Evolutionary conservation across 306 rosid genomes (phyloP), one percentile per base, ranked within the genome.

Genomic region (Vachellia pachyceras): DNA sequence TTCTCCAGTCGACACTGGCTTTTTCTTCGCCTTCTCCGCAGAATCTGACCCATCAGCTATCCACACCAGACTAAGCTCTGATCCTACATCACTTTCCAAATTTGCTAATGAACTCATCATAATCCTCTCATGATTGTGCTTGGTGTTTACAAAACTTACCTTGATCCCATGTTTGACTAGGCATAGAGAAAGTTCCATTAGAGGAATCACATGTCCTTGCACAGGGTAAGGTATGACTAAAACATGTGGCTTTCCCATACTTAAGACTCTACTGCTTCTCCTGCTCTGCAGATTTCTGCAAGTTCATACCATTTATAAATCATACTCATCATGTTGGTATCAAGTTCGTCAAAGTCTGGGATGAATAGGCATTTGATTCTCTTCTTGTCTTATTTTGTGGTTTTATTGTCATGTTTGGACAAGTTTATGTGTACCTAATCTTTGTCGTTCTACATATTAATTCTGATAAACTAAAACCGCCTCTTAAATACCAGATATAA

Each of bases 171-270:
- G 87, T 67, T 86, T 68, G 13, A 44, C 88, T 45, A 93, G 78
- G 88, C 81, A 39, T 37, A 79, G 76, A 1, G 89, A 90, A 22
- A 91, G 33, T 50, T 88, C 91, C 86, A 91, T 85, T 17, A 93
- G 42, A 18, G 96, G 94, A 79, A 88, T 87, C 72, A 90, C 92
- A 86, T 90, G 97, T 41, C 97, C 97, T 88, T 91, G 97, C 35
- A 75, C 97, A 3, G 94, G 92, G 72, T 71, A 87, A 78, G 96
- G 96, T 20, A 91, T 23, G 49, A 83, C 91, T 22, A 89, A 75
- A 22, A 87, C 80, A 82, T 87, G 86, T 71, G 90, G 83, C 22
- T 44, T 84, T 66, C 52, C 76, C 90, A 87, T 87, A 20, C 20
- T 80, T 58, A n/a, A 10, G 45, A 67, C 29, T 47, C 9, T 77